Evolutionary conservation across 108 stramenopile genomes (phyloP).

Genomic region (Nitzschia putrida): DNA sequence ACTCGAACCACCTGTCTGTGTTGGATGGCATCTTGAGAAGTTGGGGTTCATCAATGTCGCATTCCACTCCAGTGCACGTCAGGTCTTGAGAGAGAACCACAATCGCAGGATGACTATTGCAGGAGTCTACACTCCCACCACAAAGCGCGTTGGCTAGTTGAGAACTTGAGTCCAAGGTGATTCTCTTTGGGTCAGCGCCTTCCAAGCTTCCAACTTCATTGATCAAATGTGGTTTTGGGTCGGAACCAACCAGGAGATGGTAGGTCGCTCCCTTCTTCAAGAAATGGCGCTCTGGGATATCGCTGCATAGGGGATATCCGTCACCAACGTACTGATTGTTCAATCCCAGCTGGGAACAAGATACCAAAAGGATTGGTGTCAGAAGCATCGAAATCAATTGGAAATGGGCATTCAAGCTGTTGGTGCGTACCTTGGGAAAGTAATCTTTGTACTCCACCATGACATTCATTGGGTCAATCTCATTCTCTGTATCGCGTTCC

Average conservation of each 20-base stretch:
- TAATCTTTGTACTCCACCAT: slow-evolving; percentile 48
- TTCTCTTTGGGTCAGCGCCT: too few relatives aligned
- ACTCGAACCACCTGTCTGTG: slow-evolving; percentile 62
- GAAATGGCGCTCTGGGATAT: slow-evolving; percentile 54
- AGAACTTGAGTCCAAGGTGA: slow-evolving; percentile 20
- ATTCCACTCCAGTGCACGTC: slow-evolving; percentile 48
- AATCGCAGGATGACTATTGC: too few relatives aligned
- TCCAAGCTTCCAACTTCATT: too few relatives aligned
- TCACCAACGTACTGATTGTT: slow-evolving; percentile 64
- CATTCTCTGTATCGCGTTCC: slow-evolving; percentile 24
- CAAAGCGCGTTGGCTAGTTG: slow-evolving; percentile 33
- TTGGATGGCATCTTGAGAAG: slow-evolving; percentile 39
- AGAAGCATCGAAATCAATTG: too few relatives aligned
- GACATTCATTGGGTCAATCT: slow-evolving; percentile 30
- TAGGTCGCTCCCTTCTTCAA: slow-evolving; percentile 59
- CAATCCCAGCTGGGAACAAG: slow-evolving; percentile 40
- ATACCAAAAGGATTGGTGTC: too few relatives aligned
- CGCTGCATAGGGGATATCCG: slow-evolving; percentile 57
- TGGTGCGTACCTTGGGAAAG: slow-evolving; percentile 70
- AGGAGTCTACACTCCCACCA: slow-evolving; percentile 17
- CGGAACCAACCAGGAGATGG: slow-evolving; percentile 49
- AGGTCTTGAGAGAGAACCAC: slow-evolving; percentile 21
- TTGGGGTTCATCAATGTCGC: slow-evolving; percentile 43
- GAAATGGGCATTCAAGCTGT: too few relatives aligned
- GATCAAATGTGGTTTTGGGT: slow-evolving; percentile 7